phyloP scores from a whole-genome alignment of 768 basidiomycete genomes.

The Hemileccinum impolitum region DNA sequence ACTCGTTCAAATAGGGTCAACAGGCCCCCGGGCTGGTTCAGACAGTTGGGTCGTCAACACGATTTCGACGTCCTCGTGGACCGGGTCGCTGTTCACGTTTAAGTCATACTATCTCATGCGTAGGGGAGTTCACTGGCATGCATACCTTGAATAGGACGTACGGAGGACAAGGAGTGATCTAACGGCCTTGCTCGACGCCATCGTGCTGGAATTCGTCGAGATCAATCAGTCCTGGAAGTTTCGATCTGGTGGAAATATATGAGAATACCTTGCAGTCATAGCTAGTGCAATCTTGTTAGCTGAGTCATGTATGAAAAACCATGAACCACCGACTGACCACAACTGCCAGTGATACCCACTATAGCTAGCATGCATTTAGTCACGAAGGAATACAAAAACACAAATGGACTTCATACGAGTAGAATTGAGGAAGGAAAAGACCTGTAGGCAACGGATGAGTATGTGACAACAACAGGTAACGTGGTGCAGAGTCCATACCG shows the following conservation, averaged over 20 bases:
- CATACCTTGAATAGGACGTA: neutral
- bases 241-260: neutral
- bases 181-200: constrained; percentile 15
- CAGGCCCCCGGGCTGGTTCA: no score
- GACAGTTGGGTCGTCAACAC: constrained; percentile 3
- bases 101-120: no score
- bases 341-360: constrained; percentile 3
- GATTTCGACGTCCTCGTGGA: neutral
- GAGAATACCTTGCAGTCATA: constrained; percentile 12
- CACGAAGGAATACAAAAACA: neutral
- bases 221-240: neutral
- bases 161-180: constrained; percentile 10
- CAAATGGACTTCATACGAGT: constrained; percentile 1
- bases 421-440: constrained; percentile 10
- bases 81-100: neutral
- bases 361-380: constrained; percentile 3
- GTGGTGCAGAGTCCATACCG: neutral
- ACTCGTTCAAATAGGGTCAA: no score
- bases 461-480: neutral
- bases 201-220: constrained; percentile 9
- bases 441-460: neutral
- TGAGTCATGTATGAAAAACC: neutral
- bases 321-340: constrained; percentile 1
- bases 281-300: constrained; percentile 7
- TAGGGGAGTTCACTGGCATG: no score